A percentile compares a stretch with the other conserved stretches of the same genome.
phyloP scores from a whole-genome alignment of 1,284 basidiomycete genomes.

The Taiwanofungus camphoratus region DNA sequence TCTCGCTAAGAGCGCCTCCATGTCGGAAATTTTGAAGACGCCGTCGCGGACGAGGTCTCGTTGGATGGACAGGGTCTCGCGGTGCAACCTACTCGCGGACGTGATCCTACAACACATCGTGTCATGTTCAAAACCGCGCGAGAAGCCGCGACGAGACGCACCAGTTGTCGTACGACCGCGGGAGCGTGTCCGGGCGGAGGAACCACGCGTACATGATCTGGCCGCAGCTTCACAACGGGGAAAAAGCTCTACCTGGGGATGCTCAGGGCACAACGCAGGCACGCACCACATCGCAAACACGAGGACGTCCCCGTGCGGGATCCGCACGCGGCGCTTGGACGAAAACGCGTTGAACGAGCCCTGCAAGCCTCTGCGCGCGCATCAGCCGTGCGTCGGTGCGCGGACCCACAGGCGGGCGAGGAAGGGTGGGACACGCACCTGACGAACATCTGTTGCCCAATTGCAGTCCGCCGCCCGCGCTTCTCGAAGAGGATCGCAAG shows the following conservation, averaged over 20 bases:
- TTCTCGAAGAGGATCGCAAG: conserved; percentile 85
- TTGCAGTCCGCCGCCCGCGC: conserved; percentile 57
- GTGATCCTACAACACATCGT: conserved; percentile 37
- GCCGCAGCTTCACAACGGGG: conserved; percentile 51
- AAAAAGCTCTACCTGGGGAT: not conserved
- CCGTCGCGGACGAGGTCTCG: conserved; percentile 53
- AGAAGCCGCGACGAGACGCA: conserved; percentile 27
- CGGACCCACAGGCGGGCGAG: not conserved
- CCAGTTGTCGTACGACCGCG: conserved; percentile 74
- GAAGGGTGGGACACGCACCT: conserved; percentile 41
- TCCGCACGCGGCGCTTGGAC: conserved; percentile 55
- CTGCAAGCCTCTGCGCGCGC: conserved; percentile 66
- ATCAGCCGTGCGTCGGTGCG: conserved; percentile 1
- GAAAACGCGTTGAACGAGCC: conserved; percentile 78
- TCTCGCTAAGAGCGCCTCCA: conserved; percentile 50
- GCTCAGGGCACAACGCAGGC: not conserved
- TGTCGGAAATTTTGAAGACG: conserved; percentile 45
- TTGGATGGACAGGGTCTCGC: conserved; percentile 58
- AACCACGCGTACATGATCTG: conserved; percentile 90
- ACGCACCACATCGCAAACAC: conserved; percentile 76
- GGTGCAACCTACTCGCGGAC: conserved; percentile 62
- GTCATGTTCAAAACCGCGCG: not conserved
- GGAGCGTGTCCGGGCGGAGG: conserved; percentile 78
- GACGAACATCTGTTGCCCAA: conserved; percentile 91
- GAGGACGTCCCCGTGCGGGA: conserved; percentile 84